A percentile compares a stretch with the other conserved stretches of the same genome.
Conservation (phyloP, 1,284 basidiomycete species). For the Heterobasidion annosum region DNA sequence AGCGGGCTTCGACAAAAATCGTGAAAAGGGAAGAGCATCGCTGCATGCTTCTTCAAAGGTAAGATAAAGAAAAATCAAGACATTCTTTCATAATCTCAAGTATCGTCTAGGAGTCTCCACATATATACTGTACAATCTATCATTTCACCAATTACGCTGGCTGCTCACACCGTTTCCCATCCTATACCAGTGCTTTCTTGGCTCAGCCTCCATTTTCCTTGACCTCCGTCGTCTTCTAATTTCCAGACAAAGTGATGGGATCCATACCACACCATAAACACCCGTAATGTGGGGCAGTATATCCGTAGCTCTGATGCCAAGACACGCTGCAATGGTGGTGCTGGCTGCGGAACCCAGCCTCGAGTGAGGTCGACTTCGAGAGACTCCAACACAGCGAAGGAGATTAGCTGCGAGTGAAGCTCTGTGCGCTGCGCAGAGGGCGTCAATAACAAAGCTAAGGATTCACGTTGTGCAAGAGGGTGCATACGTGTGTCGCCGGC, state of each 20-base stretch:
- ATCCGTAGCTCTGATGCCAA: constrained; percentile 20
- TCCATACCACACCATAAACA: constrained; percentile 19
- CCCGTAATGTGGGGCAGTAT: constrained; percentile 18
- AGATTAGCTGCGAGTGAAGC: constrained; percentile 18
- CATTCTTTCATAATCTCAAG: not conserved
- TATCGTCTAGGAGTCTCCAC: not conserved
- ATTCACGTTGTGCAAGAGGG: not conserved
- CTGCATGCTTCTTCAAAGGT: not conserved
- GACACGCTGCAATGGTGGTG: constrained; percentile 15
- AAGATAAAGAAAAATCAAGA: not conserved
- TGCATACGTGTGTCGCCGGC: constrained; percentile 17
- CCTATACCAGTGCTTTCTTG: not conserved
- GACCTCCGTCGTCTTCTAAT: not conserved
- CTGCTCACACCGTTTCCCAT: not conserved
- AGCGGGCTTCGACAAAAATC: too few relatives aligned
- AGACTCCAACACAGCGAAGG: constrained; percentile 15
- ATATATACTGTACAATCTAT: not conserved
- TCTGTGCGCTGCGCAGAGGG: constrained; percentile 15
- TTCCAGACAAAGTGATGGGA: constrained; percentile 17
- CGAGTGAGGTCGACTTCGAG: constrained; percentile 20
- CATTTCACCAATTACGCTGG: not conserved
- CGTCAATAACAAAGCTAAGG: not conserved
- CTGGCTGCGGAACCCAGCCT: constrained; percentile 17
- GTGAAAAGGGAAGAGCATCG: not conserved
- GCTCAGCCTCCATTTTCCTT: not conserved